A percentile compares a stretch with the other conserved stretches of the same genome.
Evolutionary conservation across 75 land plant species (phyloP).

Genomic region (Picea sitchensis): DNA sequence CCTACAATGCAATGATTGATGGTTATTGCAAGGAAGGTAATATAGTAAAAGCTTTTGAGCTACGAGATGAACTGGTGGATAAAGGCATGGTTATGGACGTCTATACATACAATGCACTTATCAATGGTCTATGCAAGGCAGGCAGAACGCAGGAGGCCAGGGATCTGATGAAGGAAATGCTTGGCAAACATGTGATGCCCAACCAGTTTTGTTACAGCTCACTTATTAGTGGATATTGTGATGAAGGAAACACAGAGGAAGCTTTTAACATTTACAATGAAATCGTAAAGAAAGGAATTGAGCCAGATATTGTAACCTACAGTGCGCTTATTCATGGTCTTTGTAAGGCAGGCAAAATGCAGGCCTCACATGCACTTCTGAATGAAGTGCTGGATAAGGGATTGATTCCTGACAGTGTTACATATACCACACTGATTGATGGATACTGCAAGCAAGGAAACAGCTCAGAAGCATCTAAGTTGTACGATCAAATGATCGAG

Average conservation of each 20-base stretch:
- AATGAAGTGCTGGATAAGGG: slow-evolving; percentile 39
- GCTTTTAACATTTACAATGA: slow-evolving; percentile 53
- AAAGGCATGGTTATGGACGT: slow-evolving; percentile 58
- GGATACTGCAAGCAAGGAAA: slow-evolving; percentile 52
- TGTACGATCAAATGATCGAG: slow-evolving; percentile 51
- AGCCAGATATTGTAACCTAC: slow-evolving; percentile 45
- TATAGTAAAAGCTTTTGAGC: slow-evolving; percentile 37
- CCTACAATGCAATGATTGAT: slow-evolving; percentile 70
- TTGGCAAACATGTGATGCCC: slow-evolving; percentile 41
- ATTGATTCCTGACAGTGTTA: slow-evolving; percentile 49
- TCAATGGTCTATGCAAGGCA: slow-evolving; percentile 58
- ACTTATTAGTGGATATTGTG: slow-evolving; percentile 58
- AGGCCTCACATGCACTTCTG: slow-evolving; percentile 47
- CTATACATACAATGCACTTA: slow-evolving; percentile 57
- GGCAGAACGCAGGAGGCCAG: slow-evolving; percentile 57
- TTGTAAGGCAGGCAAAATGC: slow-evolving; percentile 47
- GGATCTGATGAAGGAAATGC: slow-evolving; percentile 56
- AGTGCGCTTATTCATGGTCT: slow-evolving; percentile 63
- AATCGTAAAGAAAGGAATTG: slow-evolving; percentile 49
- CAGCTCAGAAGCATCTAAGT: slow-evolving; percentile 33
- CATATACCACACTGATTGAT: slow-evolving; percentile 66
- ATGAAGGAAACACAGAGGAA: slow-evolving; percentile 29
- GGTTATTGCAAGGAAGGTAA: slow-evolving; percentile 52
- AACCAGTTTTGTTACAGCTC: slow-evolving; percentile 41
- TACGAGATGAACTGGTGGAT: slow-evolving; percentile 47